Conservation (phyloP, 2,329 filamentous ascomycete species). For the Aspergillus candidus region DNA sequence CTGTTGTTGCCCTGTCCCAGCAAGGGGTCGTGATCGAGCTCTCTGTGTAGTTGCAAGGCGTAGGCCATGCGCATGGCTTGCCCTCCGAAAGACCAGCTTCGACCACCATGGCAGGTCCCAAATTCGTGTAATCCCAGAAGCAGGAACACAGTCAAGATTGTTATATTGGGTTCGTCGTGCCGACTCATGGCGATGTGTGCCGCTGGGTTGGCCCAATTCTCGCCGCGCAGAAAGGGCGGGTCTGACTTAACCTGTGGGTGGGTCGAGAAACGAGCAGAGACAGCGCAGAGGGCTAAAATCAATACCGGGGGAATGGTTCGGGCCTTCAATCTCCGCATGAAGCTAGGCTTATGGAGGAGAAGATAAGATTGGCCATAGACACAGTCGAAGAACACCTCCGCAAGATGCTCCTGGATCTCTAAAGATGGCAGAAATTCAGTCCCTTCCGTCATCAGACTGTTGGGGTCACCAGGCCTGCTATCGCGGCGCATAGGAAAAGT, state of each 20-base stretch:
- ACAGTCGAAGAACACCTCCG: slow-evolving; percentile 92
- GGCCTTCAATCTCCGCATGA: slow-evolving; percentile 74
- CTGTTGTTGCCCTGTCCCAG: slow-evolving; percentile 51
- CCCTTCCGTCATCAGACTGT: slow-evolving; percentile 72
- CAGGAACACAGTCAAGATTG: slow-evolving; percentile 83
- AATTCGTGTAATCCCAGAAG: slow-evolving; percentile 91
- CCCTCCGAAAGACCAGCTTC: slow-evolving; percentile 92
- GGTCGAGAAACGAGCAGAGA: slow-evolving; percentile 89
- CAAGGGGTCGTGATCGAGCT: slow-evolving; percentile 74
- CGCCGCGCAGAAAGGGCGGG: slow-evolving; percentile 78
- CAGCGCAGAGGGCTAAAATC: slow-evolving; percentile 86
- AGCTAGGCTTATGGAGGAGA: slow-evolving; percentile 91
- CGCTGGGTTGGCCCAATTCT: slow-evolving; percentile 85
- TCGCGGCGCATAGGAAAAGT: slow-evolving; percentile 51
- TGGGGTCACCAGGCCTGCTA: slow-evolving; percentile 64
- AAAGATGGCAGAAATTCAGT: slow-evolving; percentile 73
- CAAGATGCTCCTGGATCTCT: slow-evolving; percentile 87
- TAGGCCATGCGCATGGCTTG: slow-evolving; percentile 97
- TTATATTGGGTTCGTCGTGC: slow-evolving; percentile 94
- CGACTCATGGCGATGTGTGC: slow-evolving; percentile 78
- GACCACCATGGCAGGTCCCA: slow-evolving; percentile 89
- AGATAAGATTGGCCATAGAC: slow-evolving; percentile 95
- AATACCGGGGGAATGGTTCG: slow-evolving; percentile 82
- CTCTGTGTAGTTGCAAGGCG: slow-evolving; percentile 85
- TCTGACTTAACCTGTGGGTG: slow-evolving; percentile 72